Conservation (phyloP, 768 basidiomycete genomes). For the Russula vinacea region DNA sequence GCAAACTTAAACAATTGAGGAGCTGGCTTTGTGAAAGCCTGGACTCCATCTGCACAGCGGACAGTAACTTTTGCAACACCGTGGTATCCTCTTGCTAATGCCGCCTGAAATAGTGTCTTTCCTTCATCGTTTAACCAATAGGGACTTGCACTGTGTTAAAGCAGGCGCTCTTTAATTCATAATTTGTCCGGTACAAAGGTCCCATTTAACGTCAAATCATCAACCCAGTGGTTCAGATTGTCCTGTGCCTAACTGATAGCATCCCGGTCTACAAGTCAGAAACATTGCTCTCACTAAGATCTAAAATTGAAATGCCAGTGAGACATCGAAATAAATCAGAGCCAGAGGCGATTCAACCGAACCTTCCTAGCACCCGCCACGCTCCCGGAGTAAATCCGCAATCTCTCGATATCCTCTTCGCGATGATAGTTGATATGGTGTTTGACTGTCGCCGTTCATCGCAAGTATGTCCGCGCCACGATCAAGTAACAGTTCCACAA, state of each 20-base stretch:
- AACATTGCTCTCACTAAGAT: background rate
- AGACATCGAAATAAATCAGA: background rate
- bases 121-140: too few species aligned
- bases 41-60: too few species aligned
- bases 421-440: background rate
- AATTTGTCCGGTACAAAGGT: too few species aligned
- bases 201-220: background rate
- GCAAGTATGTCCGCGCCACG: slow-evolving; percentile 1
- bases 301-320: background rate
- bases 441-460: background rate
- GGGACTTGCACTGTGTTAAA: too few species aligned
- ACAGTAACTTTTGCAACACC: too few species aligned
- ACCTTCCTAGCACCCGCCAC: background rate
- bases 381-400: background rate
- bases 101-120: too few species aligned
- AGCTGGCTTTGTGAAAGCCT: too few species aligned
- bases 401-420: background rate
- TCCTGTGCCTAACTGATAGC: too few species aligned
- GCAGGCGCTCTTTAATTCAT: too few species aligned
- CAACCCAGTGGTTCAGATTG: background rate
- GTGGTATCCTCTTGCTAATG: too few species aligned
- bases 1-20: too few species aligned
- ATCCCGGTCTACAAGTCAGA: background rate
- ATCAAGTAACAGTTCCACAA: slow-evolving; percentile 1
- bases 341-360: background rate